A percentile compares a stretch with the other conserved stretches of the same genome.
Conservation (phyloP, 768 basidiomycete genomes). For the Astraeus odoratus region DNA sequence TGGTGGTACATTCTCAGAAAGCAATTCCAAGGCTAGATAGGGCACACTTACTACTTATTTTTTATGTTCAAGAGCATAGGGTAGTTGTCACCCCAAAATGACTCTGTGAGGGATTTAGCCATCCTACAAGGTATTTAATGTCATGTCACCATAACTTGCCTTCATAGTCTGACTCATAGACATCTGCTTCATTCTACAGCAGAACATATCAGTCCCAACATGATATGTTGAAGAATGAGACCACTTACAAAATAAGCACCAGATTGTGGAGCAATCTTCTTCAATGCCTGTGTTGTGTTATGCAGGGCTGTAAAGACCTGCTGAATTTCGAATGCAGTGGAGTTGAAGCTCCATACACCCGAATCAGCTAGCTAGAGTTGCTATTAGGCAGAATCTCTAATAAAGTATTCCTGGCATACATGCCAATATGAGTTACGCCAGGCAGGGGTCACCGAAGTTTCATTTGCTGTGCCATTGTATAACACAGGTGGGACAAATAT, state of each 20-base stretch:
- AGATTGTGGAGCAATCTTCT: constrained; percentile 11
- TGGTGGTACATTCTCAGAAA: neutral
- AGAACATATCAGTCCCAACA: neutral
- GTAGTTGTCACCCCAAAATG: constrained; percentile 33
- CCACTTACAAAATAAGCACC: constrained; percentile 28
- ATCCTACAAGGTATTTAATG: neutral
- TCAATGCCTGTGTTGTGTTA: constrained; percentile 6
- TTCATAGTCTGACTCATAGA: constrained; percentile 28
- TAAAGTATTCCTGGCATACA: too few relatives aligned
- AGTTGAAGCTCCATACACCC: neutral
- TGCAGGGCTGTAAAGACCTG: constrained; percentile 2
- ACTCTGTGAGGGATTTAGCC: neutral
- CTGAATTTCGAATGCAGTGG: neutral
- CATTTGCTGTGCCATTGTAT: too few relatives aligned
- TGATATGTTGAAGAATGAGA: neutral
- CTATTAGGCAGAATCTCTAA: neutral
- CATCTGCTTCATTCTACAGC: constrained; percentile 28
- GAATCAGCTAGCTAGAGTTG: neutral
- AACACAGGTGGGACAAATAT: too few relatives aligned
- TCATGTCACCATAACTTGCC: neutral
- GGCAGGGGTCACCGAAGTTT: too few relatives aligned
- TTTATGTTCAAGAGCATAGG: constrained; percentile 22
- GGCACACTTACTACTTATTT: constrained; percentile 26
- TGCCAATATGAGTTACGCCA: too few relatives aligned
- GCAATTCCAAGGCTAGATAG: neutral